phyloP scores from a whole-genome alignment of 805 yeast genomes.

The Sugiyamaella valdiviana region DNA sequence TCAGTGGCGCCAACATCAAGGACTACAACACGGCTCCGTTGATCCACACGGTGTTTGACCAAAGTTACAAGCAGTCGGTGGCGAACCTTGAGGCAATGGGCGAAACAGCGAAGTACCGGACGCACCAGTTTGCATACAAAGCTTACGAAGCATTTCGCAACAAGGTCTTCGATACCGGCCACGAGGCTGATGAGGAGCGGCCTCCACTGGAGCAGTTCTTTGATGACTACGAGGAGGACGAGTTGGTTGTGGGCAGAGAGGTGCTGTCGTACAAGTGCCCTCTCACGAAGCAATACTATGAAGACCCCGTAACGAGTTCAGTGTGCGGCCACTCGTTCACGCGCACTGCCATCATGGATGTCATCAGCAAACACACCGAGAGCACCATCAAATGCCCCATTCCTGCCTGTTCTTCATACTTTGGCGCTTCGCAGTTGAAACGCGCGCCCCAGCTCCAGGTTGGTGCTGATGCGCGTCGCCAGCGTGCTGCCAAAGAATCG shows the following conservation, averaged over 20 bases:
- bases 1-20: background rate
- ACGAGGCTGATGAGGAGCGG: slow-evolving; percentile 18
- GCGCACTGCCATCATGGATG: slow-evolving; percentile 21
- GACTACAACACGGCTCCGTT: background rate
- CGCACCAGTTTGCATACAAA: background rate
- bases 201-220: slow-evolving; percentile 16
- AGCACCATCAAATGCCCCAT: slow-evolving; percentile 18
- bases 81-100: background rate
- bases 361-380: slow-evolving; percentile 4
- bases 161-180: slow-evolving; percentile 13
- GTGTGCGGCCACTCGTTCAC: slow-evolving; percentile 29
- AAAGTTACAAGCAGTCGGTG: background rate
- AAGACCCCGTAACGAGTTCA: slow-evolving; percentile 28
- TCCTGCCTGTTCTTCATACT: slow-evolving; percentile 16
- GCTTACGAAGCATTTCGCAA: slow-evolving; percentile 13
- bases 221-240: slow-evolving; percentile 25
- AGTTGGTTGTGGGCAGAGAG: slow-evolving; percentile 25
- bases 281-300: slow-evolving; percentile 22
- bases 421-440: slow-evolving; percentile 6
- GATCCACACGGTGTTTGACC: background rate
- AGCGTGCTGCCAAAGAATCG: slow-evolving; percentile 13
- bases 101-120: background rate
- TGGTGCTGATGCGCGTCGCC: slow-evolving; percentile 13
- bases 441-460: slow-evolving; percentile 13
- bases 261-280: slow-evolving; percentile 28